Conservation (phyloP, 148 eudicot genomes). For the Hydrangea macrophylla region DNA sequence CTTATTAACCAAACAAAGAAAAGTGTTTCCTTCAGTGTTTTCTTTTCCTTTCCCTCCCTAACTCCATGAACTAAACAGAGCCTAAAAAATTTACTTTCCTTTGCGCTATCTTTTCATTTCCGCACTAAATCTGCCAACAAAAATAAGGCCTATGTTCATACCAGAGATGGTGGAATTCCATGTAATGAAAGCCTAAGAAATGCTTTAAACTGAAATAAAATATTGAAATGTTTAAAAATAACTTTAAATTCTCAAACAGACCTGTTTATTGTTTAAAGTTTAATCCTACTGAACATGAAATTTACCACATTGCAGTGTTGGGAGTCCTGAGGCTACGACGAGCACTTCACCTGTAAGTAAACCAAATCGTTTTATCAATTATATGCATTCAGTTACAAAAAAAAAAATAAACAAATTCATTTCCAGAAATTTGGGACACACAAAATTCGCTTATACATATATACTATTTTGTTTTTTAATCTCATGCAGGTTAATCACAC, state of each 20-base stretch:
- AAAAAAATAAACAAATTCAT: not conserved
- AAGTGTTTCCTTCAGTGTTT: too few relatives aligned
- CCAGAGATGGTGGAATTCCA: too few relatives aligned
- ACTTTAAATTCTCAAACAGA: not conserved
- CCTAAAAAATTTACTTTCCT: too few relatives aligned
- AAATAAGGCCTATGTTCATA: too few relatives aligned
- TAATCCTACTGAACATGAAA: not conserved
- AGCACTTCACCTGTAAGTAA: constrained; percentile 46
- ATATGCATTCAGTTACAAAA: not conserved
- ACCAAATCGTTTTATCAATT: not conserved
- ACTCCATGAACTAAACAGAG: too few relatives aligned
- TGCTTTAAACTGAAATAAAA: not conserved
- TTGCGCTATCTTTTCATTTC: too few relatives aligned
- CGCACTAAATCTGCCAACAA: too few relatives aligned
- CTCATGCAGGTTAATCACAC: constrained; percentile 38
- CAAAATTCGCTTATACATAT: not conserved
- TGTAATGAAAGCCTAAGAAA: too few relatives aligned
- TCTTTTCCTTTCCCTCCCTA: too few relatives aligned
- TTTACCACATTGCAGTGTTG: constrained; percentile 36
- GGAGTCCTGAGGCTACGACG: constrained; percentile 42
- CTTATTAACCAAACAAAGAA: too few relatives aligned
- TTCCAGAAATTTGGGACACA: not conserved
- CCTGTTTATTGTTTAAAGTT: not conserved
- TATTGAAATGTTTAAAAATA: too few relatives aligned
- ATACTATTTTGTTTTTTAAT: not conserved